phyloP scores from a whole-genome alignment of 768 basidiomycete genomes.

The Termitomyces titanicus region DNA sequence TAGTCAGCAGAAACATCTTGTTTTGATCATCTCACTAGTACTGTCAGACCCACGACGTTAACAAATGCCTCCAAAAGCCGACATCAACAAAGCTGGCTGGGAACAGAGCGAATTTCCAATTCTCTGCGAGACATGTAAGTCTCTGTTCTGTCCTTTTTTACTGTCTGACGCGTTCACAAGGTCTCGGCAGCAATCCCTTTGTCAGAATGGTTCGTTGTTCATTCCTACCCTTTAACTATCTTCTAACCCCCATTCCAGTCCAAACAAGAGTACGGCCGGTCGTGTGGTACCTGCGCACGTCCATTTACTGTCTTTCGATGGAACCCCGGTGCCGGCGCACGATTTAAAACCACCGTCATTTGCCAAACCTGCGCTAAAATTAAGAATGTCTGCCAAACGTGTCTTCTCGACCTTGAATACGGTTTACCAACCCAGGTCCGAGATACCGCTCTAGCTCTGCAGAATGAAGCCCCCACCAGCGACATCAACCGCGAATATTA shows the following conservation, averaged over 20 bases:
- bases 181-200: slow-evolving; percentile 88
- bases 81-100: slow-evolving; percentile 94
- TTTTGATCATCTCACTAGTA: slow-evolving; percentile 3
- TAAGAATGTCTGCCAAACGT: slow-evolving; percentile 97
- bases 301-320: slow-evolving; percentile 98
- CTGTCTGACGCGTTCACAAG: slow-evolving; percentile 31
- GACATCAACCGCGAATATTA: slow-evolving; percentile 97
- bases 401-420: slow-evolving; percentile 94
- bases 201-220: slow-evolving; percentile 76
- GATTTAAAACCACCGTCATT: slow-evolving; percentile 95
- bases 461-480: slow-evolving; percentile 89
- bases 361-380: slow-evolving; percentile 97
- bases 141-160: slow-evolving; percentile 3
- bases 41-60: slow-evolving; percentile 10
- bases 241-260: slow-evolving; percentile 49
- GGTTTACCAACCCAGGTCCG: slow-evolving; percentile 95
- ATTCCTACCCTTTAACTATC: background rate
- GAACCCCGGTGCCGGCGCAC: slow-evolving; percentile 92
- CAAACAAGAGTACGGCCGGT: slow-evolving; percentile 94
- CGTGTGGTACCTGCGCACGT: slow-evolving; percentile 96
- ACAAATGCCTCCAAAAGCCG: slow-evolving; percentile 74
- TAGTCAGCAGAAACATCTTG: slow-evolving; percentile 9
- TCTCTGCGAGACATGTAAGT: slow-evolving; percentile 88
- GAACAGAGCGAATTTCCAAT: slow-evolving; percentile 93
- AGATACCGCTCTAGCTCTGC: slow-evolving; percentile 86